Conservation (phyloP, 345 rosid genomes). For the Stellera chamaejasme region DNA sequence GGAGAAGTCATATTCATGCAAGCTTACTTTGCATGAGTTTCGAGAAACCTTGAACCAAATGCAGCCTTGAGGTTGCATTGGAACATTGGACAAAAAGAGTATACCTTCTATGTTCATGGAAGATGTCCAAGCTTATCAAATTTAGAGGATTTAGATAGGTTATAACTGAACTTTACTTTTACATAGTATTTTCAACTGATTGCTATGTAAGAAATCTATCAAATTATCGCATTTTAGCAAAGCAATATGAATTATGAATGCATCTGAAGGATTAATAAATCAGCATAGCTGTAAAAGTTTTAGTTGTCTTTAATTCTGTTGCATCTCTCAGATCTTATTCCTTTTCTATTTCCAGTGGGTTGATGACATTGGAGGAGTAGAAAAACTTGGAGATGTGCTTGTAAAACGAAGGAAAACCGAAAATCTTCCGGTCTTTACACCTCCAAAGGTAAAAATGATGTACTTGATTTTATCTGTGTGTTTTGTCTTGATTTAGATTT, state of each 20-base stretch:
- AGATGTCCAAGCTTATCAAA: too few relatives aligned
- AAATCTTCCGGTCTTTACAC: slow-evolving; percentile 59
- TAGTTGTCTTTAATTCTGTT: neutral
- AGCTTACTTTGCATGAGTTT: too few relatives aligned
- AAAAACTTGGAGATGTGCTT: slow-evolving; percentile 59
- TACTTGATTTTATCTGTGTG: too few relatives aligned
- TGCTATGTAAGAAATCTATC: neutral
- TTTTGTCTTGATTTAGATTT: too few relatives aligned
- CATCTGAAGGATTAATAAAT: neutral
- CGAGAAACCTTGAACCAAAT: too few relatives aligned
- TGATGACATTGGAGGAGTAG: slow-evolving; percentile 75
- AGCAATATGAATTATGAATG: neutral
- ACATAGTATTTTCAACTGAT: neutral
- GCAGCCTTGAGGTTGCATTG: too few relatives aligned
- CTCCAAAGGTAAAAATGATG: slow-evolving; percentile 51
- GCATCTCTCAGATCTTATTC: slow-evolving; percentile 1
- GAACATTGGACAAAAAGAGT: too few relatives aligned
- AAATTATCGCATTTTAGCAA: neutral
- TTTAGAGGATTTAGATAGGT: neutral
- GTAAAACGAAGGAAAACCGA: slow-evolving; percentile 43
- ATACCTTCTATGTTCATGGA: too few relatives aligned
- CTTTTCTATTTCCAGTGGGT: slow-evolving; percentile 50
- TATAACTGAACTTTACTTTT: neutral
- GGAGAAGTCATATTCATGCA: too few relatives aligned
- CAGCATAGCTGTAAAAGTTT: too few relatives aligned